These are phyloP conservation scores for Alternaria hordeiaustralica DNA, from an alignment of 2,329 filamentous ascomycete genomes.

Conservation along the genomic window DNA sequence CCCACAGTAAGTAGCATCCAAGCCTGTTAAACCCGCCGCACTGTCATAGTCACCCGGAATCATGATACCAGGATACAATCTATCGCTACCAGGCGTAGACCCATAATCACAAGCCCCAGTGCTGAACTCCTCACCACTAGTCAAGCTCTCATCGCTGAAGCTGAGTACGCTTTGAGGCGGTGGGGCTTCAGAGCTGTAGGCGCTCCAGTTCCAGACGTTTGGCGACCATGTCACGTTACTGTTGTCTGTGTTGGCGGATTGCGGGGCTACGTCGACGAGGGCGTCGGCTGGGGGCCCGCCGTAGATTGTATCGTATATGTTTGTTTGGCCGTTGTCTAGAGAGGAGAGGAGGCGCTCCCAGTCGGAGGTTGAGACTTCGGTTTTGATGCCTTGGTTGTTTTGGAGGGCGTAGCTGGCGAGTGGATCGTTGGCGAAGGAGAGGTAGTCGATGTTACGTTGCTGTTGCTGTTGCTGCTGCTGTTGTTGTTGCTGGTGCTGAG, in stretches of 20 bases:
- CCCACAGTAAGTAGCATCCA: constrained; percentile 52
- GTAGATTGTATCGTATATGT: constrained; percentile 85
- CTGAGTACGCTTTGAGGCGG: constrained; percentile 63
- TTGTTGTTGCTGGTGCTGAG: constrained; percentile 21
- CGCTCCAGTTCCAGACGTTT: constrained; percentile 43
- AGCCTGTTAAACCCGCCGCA: constrained; percentile 38
- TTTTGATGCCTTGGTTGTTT: constrained; percentile 47
- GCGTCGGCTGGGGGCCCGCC: constrained; percentile 64
- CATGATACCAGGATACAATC: constrained; percentile 45
- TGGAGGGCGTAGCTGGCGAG: constrained; percentile 38
- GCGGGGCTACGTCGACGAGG: constrained; percentile 41
- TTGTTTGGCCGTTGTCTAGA: constrained; percentile 79
- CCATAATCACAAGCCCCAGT: constrained; percentile 37
- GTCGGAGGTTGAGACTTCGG: constrained; percentile 67
- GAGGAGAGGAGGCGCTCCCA: constrained; percentile 84
- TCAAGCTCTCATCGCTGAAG: constrained; percentile 66
- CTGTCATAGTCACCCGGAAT: constrained; percentile 42
- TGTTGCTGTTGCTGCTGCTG: constrained; percentile 31
- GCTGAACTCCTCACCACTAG: constrained; percentile 57
- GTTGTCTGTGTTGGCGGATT: constrained; percentile 36
- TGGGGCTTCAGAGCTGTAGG: constrained; percentile 33
- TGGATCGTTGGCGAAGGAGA: constrained; percentile 54
- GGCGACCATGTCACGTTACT: constrained; percentile 45
- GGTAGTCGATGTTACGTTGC: constrained; percentile 55
- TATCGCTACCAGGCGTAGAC: constrained; percentile 39